Conservation (phyloP, 768 basidiomycete species). For the Boletus eberwhitei region DNA sequence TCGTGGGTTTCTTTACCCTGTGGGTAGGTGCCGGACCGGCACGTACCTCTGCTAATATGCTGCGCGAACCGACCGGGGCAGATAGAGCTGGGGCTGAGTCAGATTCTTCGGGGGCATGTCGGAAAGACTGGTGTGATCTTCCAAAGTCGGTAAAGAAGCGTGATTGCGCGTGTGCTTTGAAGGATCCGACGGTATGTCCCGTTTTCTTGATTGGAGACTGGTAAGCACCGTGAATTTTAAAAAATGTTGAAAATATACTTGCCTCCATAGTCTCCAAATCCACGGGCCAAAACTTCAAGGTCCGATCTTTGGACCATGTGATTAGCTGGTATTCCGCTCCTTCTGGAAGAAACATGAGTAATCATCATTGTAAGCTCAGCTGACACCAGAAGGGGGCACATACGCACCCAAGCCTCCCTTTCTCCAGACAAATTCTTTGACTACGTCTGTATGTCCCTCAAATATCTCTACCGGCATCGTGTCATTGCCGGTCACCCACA, state of each 20-base stretch:
- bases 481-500: conserved; percentile 53
- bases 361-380: neutral
- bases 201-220: conserved; percentile 40
- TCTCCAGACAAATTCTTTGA: conserved; percentile 98
- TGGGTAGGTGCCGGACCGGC: conserved; percentile 41
- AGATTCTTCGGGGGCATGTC: conserved; percentile 47
- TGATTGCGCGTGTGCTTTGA: conserved; percentile 24
- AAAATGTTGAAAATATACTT: conserved; percentile 6
- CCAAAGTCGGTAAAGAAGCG: conserved; percentile 19
- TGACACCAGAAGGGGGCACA: neutral
- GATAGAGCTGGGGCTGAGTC: conserved; percentile 48
- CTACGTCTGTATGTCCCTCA: conserved; percentile 88
- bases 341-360: conserved; percentile 29
- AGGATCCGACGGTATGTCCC: conserved; percentile 38
- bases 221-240: conserved; percentile 6
- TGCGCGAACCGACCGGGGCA: conserved; percentile 62
- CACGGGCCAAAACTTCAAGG: conserved; percentile 88
- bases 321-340: conserved; percentile 59
- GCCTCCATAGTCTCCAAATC: conserved; percentile 68
- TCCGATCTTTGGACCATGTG: conserved; percentile 88
- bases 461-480: conserved; percentile 62
- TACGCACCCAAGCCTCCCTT: conserved; percentile 53
- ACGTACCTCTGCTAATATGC: conserved; percentile 69
- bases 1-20: conserved; percentile 19
- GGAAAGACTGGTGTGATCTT: conserved; percentile 44